Base-by-base conservation (phyloP, 129 eudicot genomes). In the Pittosporum tobira region DNA sequence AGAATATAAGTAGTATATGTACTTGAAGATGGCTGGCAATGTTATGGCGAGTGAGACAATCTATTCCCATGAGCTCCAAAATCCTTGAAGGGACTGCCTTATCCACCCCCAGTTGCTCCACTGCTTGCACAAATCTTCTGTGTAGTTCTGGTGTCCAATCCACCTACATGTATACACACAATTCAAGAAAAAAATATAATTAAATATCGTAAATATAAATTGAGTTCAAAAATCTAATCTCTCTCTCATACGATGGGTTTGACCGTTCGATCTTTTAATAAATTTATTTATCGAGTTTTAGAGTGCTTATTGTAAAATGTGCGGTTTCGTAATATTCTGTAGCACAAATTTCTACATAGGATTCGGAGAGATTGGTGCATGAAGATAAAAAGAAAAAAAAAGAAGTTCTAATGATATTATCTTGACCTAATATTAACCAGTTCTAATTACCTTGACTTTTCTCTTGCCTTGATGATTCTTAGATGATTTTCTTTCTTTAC, bases 21-120 rank as follows among this genome's bases (percentile, higher is more conserved):
- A 91, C 99, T 76, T 87, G 96, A 44, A 91, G 96, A 91, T 91
- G 99, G 77, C 99, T 91, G 16, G 99, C 99, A 71, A 91, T 84
- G 68, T 91, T 91, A 75, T 91, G 99, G 38, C 99, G 94, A 72
- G 99, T 91, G 61, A 91, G 96, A 77, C 94, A 76, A 58, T 84
- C 88, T 22, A 81, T 87, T 14, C 96, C 99, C 99, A 91, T 91
- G 51, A 91, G 87, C 72, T 91, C 99, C 6, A 91, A 74, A 65
- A 91, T 91, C 59, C 94, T 83, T 46, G 99, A 91, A 75, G 99
- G 96, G 49, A 91, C 99, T 11, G 99, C 99, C 83, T 91, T 91
- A 75, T 91, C 99, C 51, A 91, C 96, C 5, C 99, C 99, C 9
- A 91, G 74, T 62, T 91, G 96, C 72, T 91, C 99, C 69, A 91